Base-by-base conservation (phyloP, 2,329 filamentous ascomycete genomes). In the Talaromyces piceae region DNA sequence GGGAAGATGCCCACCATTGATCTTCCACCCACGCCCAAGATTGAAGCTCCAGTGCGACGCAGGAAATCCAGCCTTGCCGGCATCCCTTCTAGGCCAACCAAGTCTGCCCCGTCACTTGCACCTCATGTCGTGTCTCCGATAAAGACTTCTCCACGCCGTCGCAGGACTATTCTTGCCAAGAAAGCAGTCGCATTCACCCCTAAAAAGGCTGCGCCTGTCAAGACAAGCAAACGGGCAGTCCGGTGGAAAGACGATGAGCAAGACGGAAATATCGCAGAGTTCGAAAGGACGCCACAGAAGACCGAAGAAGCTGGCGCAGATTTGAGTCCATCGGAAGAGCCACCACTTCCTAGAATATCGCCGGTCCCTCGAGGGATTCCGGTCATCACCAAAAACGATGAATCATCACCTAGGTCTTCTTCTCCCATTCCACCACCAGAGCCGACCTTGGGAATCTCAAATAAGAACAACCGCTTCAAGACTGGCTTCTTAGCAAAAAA, bases 211-310 rank as follows among this genome's bases (percentile, higher is more conserved):
- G n/a, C n/a, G n/a, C 61, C 63, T 23, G 45, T 56, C 9, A 83
- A 87, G 70, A 85, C 84, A 67, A 77, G 80, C 8, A 89, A 89
- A 69, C 81, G 91, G 54, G 84, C 79, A 43, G 91, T 98, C 5
- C 82, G 91, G 57, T 98, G 93, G 93, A 84, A 88, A 53, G 90
- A 95, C 61, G 93, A 97, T 61, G 88, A 85, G 2, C 86, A 94
- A 63, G 83, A 91, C 47, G 91, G 90, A 22, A 84, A 85, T 1
- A 73, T 97, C 51, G 90, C 87, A 9, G 93, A 97, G 65, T 96
- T 91, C 64, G 88, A 91, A 63, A 88, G 89, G 70, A 96, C 91
- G 2, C 91, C 93, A 1, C 80, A 90, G 66, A 87, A 84, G 63
- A 68, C 78, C 68, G 69, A 46, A 20, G 20, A 18, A 8, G 18